phyloP scores from a whole-genome alignment of 169 alveolate species.

The Theileria parva region DNA sequence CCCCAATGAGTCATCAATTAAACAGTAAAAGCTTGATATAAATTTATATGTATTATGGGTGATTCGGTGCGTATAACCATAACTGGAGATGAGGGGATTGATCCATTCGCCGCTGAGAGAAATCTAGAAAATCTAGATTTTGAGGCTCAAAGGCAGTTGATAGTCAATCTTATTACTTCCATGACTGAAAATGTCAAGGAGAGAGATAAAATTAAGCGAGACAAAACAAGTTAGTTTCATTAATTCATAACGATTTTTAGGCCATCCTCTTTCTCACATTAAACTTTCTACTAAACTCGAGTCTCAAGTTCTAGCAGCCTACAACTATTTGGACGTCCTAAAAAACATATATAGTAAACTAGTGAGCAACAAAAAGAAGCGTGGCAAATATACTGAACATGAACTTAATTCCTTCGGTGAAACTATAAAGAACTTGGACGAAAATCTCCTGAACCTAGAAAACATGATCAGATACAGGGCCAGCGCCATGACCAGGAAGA shows the following conservation, averaged over 20 bases:
- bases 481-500: slow-evolving; percentile 6
- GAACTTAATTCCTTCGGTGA: slow-evolving; percentile 41
- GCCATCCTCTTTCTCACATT: slow-evolving; percentile 58
- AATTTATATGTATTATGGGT: neutral
- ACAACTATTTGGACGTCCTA: slow-evolving; percentile 38
- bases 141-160: slow-evolving; percentile 41
- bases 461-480: slow-evolving; percentile 2
- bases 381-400: slow-evolving; percentile 55
- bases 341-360: slow-evolving; percentile 30
- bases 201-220: slow-evolving; percentile 50
- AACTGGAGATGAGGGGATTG: slow-evolving; percentile 17
- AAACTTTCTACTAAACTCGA: slow-evolving; percentile 49
- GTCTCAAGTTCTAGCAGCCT: slow-evolving; percentile 30
- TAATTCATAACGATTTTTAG: neutral
- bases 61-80: slow-evolving; percentile 15
- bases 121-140: slow-evolving; percentile 62
- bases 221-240: slow-evolving; percentile 31
- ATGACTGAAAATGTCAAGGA: slow-evolving; percentile 42
- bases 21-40: neutral
- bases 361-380: neutral
- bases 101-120: slow-evolving; percentile 17
- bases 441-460: slow-evolving; percentile 33
- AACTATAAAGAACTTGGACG: slow-evolving; percentile 50
- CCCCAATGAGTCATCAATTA: neutral
- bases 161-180: slow-evolving; percentile 42